Conservation (phyloP, 2,329 filamentous ascomycete genomes). For the Ophiostoma sp. region DNA sequence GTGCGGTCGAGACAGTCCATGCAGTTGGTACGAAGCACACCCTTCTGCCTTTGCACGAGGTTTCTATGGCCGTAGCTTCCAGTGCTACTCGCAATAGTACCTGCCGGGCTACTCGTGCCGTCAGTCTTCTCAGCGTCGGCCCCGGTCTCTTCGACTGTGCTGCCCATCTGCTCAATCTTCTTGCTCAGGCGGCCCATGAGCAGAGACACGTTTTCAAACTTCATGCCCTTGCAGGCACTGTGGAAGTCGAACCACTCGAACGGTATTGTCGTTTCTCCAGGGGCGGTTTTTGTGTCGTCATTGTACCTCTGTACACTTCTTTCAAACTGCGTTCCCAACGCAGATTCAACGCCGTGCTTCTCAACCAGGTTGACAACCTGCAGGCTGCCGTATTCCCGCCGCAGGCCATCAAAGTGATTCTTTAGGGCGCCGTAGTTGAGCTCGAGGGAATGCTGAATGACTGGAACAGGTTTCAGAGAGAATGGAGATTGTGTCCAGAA, state of each 20-base stretch:
- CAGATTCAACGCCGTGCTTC: conserved; percentile 77
- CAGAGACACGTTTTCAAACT: conserved; percentile 88
- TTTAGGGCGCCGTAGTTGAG: conserved; percentile 77
- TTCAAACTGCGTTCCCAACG: conserved; percentile 77
- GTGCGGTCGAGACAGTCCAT: conserved; percentile 98
- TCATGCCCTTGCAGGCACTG: conserved; percentile 89
- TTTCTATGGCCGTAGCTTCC: conserved; percentile 28
- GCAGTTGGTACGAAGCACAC: conserved; percentile 90
- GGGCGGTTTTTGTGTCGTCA: conserved; percentile 46
- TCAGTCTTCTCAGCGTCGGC: not conserved
- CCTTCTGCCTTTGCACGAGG: conserved; percentile 59
- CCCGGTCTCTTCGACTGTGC: conserved; percentile 57
- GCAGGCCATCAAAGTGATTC: conserved; percentile 73
- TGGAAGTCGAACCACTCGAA: conserved; percentile 99
- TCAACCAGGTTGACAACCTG: conserved; percentile 86
- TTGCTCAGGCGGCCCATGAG: conserved; percentile 70
- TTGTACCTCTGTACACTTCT: conserved; percentile 67
- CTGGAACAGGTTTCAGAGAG: conserved; percentile 82
- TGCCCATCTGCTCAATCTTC: conserved; percentile 69
- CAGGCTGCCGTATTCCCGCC: conserved; percentile 69
- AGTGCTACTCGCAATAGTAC: not conserved
- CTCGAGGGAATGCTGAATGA: conserved; percentile 76
- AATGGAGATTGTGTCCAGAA: conserved; percentile 97
- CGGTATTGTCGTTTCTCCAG: conserved; percentile 47
- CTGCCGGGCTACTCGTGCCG: not conserved